Evolutionary conservation across 2,329 filamentous ascomycete species (phyloP).

Genomic region (Botrytis cinerea): DNA sequence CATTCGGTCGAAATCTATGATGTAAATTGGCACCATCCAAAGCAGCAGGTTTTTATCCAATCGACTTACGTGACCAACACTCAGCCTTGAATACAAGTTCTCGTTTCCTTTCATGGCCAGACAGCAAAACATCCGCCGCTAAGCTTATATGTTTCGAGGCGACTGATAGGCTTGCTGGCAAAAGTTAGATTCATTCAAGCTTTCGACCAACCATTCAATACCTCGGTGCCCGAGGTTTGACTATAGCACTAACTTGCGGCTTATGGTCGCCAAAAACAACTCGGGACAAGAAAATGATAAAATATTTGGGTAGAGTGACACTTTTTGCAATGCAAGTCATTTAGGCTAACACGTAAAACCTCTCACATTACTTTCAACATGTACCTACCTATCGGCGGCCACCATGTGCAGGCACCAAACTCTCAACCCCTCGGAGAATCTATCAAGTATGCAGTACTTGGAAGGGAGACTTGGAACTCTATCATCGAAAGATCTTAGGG

Average conservation of each 20-base stretch:
- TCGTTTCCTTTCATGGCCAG: background rate
- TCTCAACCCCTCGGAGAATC: background rate
- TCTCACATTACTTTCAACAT: no score
- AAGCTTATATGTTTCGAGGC: background rate
- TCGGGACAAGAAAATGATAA: background rate
- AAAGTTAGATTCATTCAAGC: background rate
- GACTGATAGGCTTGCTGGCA: background rate
- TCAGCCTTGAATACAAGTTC: background rate
- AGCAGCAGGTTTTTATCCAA: no score
- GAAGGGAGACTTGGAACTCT: background rate
- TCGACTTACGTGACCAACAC: background rate
- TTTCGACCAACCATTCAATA: background rate
- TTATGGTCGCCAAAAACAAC: background rate
- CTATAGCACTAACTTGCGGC: background rate
- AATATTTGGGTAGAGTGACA: background rate
- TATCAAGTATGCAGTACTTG: background rate
- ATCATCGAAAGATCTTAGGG: background rate
- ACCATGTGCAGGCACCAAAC: background rate
- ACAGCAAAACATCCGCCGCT: background rate
- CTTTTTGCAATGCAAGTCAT: background rate
- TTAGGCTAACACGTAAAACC: background rate
- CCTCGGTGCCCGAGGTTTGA: conserved; percentile 5
- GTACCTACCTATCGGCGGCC: background rate
- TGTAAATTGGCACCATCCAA: background rate
- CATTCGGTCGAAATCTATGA: background rate